phyloP scores from a whole-genome alignment of 352 stramenopile species.

The Phytophthora cryptogea region DNA sequence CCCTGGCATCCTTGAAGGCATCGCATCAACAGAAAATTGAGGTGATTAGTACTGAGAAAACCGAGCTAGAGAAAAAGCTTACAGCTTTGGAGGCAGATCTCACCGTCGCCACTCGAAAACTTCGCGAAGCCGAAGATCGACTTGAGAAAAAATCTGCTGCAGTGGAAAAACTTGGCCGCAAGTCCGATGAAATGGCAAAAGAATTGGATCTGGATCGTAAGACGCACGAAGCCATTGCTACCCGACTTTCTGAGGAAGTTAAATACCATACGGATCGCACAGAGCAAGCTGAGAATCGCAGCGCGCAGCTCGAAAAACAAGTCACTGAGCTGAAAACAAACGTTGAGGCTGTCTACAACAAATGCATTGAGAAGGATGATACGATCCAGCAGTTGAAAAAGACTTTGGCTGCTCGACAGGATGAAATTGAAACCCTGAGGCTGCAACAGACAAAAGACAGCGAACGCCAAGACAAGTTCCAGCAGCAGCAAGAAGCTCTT shows the following conservation, averaged over 20 bases:
- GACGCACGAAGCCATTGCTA: slow-evolving; percentile 17
- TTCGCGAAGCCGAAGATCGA: slow-evolving; percentile 23
- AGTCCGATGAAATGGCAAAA: slow-evolving; percentile 1
- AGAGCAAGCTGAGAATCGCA: slow-evolving; percentile 40
- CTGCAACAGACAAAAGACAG: slow-evolving; percentile 49
- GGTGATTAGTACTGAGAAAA: slow-evolving; percentile 14
- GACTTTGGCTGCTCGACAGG: slow-evolving; percentile 38
- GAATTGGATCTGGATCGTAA: slow-evolving; percentile 27
- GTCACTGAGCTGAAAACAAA: slow-evolving; percentile 51
- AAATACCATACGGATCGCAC: slow-evolving; percentile 37
- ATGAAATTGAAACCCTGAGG: slow-evolving; percentile 58
- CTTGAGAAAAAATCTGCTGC: slow-evolving; percentile 14
- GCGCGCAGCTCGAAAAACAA: slow-evolving; percentile 48
- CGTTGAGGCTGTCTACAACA: slow-evolving; percentile 50
- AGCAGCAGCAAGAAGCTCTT: slow-evolving; percentile 62
- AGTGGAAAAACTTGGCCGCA: slow-evolving; percentile 24
- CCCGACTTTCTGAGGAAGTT: slow-evolving; percentile 28
- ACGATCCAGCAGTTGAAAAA: slow-evolving; percentile 58
- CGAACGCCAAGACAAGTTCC: slow-evolving; percentile 56
- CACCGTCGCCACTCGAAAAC: background rate
- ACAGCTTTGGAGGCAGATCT: slow-evolving; percentile 18
- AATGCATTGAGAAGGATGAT: slow-evolving; percentile 64
- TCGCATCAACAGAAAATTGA: slow-evolving; percentile 29
- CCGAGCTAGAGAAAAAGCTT: slow-evolving; percentile 19
- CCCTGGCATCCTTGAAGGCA: slow-evolving; percentile 9